phyloP scores from a whole-genome alignment of 1,284 basidiomycete genomes.

The Cystobasidium sp. region DNA sequence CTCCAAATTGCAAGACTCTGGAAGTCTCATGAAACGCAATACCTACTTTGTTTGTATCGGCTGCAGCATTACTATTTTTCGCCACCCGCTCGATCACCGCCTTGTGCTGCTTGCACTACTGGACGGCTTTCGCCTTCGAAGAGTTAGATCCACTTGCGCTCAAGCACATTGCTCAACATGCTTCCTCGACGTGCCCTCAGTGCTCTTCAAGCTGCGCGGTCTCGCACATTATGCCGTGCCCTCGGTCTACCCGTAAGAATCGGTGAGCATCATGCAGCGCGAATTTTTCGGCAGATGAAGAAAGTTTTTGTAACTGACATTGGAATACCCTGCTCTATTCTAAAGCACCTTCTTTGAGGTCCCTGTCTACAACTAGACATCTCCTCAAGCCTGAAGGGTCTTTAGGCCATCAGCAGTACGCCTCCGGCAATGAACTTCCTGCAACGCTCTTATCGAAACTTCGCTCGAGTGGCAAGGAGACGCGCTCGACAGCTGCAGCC shows the following conservation, averaged over 20 bases:
- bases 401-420: not conserved
- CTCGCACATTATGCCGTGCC: constrained; percentile 6
- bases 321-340: not conserved
- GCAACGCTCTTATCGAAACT: not conserved
- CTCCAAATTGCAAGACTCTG: no score
- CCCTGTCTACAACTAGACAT: not conserved
- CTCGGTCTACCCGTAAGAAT: constrained; percentile 6
- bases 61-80: no score
- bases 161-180: not conserved
- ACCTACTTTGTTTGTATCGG: no score
- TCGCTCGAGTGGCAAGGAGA: no score
- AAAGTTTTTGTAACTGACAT: not conserved
- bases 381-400: constrained; percentile 4
- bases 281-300: not conserved
- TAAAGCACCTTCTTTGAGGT: constrained; percentile 5
- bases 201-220: constrained; percentile 18
- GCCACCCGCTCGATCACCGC: not conserved
- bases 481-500: not conserved
- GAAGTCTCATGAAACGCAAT: no score
- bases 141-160: no score
- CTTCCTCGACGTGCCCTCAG: constrained; percentile 26
- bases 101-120: not conserved
- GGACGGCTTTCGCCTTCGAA: no score
- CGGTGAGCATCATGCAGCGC: not conserved
- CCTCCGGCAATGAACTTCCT: not conserved